Conservation (phyloP, 352 stramenopile genomes). For the Pythium diclinum region DNA sequence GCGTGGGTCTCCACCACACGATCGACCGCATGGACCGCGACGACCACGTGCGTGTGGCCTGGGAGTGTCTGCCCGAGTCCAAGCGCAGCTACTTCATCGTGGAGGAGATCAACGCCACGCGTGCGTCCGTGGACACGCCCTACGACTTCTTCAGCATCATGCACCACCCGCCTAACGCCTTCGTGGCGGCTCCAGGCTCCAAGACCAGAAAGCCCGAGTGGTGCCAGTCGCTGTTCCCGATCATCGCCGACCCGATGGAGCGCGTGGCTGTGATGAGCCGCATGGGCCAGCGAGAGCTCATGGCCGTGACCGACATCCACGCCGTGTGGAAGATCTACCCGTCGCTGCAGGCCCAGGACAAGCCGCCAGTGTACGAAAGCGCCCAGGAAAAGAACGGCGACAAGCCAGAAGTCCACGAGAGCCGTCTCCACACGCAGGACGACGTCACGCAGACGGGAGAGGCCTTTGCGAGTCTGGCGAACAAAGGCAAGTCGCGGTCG, state of each 20-base stretch:
- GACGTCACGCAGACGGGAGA: constrained; percentile 25
- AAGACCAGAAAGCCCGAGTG: constrained; percentile 26
- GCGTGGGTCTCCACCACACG: constrained; percentile 65
- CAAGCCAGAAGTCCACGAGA: constrained; percentile 42
- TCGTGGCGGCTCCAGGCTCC: constrained; percentile 33
- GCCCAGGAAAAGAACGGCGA: constrained; percentile 22
- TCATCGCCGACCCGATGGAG: constrained; percentile 47
- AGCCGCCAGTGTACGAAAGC: constrained; percentile 31
- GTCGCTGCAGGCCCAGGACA: constrained; percentile 40
- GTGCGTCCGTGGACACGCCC: constrained; percentile 27
- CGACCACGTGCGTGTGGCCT: constrained; percentile 72
- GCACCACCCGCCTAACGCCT: constrained; percentile 70
- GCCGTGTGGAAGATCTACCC: constrained; percentile 75
- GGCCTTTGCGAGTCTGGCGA: background rate
- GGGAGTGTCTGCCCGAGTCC: constrained; percentile 67
- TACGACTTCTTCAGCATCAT: constrained; percentile 89
- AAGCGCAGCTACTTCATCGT: constrained; percentile 70
- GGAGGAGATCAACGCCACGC: constrained; percentile 37
- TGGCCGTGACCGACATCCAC: constrained; percentile 72
- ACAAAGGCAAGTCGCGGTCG: background rate
- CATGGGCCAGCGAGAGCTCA: constrained; percentile 74
- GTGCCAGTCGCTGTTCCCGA: constrained; percentile 67
- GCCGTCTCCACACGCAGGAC: constrained; percentile 53
- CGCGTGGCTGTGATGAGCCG: constrained; percentile 49
- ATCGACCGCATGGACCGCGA: constrained; percentile 71